Evolutionary conservation across 345 rosid genomes (phyloP).

Genomic region (Turnera subulata): DNA sequence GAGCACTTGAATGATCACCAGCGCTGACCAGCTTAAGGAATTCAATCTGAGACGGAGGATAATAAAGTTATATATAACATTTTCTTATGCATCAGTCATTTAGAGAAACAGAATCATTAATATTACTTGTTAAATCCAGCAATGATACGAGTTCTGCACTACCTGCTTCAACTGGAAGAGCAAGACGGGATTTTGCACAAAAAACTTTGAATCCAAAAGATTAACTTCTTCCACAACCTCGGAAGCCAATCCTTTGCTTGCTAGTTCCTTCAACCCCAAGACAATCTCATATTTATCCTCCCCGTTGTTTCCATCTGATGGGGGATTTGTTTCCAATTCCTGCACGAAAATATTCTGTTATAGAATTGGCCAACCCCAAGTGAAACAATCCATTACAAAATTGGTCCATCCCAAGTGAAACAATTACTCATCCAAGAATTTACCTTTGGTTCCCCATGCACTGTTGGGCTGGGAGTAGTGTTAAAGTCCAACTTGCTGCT

Average conservation of each 20-base stretch:
- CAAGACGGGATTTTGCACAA: constrained; percentile 58
- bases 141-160: not conserved
- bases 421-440: constrained; percentile 6
- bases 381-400: not conserved
- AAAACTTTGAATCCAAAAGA: constrained; percentile 64
- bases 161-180: constrained; percentile 95
- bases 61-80: too few relatives aligned
- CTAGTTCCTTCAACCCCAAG: constrained; percentile 75
- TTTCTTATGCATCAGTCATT: too few relatives aligned
- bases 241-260: constrained; percentile 77
- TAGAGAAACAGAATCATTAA: not conserved
- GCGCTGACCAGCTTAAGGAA: constrained; percentile 70
- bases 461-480: constrained; percentile 18
- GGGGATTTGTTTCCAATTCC: constrained; percentile 29
- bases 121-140: constrained; percentile 2
- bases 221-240: constrained; percentile 76
- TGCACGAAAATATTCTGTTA: constrained; percentile 20
- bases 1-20: constrained; percentile 76
- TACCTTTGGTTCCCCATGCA: constrained; percentile 42
- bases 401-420: constrained; percentile 6
- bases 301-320: constrained; percentile 13
- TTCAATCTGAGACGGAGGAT: constrained; percentile 54
- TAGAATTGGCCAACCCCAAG: too few relatives aligned
- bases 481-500: constrained; percentile 36
- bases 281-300: constrained; percentile 67